Evolutionary conservation across 805 yeast genomes (phyloP).

Genomic region (Yarrowia sp.): DNA sequence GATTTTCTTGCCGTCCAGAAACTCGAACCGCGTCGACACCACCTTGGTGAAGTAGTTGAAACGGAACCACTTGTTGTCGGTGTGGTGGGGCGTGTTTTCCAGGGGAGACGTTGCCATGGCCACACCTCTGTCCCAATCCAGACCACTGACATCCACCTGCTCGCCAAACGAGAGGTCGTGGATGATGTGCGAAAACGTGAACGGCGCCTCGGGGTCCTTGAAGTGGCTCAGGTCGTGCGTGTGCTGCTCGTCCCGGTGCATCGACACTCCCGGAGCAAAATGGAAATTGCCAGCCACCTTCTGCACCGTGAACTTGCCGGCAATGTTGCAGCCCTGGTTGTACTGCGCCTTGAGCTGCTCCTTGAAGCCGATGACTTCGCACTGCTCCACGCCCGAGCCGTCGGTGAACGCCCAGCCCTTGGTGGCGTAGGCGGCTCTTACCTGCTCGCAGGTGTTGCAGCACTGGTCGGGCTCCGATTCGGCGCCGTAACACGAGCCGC

Average conservation of each 20-base stretch:
- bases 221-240: constrained; percentile 85
- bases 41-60: constrained; percentile 85
- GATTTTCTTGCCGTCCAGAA: constrained; percentile 57
- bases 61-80: constrained; percentile 63
- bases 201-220: constrained; percentile 59
- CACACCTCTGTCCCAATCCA: constrained; percentile 31
- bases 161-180: constrained; percentile 86
- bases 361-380: constrained; percentile 86
- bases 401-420: constrained; percentile 89
- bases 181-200: constrained; percentile 78
- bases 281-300: constrained; percentile 90
- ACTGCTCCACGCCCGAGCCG: constrained; percentile 85
- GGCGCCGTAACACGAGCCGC: constrained; percentile 95
- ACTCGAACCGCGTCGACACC: constrained; percentile 86
- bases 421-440: constrained; percentile 76
- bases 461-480: constrained; percentile 62
- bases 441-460: constrained; percentile 86
- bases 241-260: constrained; percentile 62
- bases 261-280: constrained; percentile 93
- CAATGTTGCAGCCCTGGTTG: constrained; percentile 85
- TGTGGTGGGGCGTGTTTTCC: constrained; percentile 58
- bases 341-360: constrained; percentile 62
- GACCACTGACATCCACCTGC: constrained; percentile 49
- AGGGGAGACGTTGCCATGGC: constrained; percentile 62
- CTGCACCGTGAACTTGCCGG: constrained; percentile 79